Evolutionary conservation across 768 basidiomycete genomes (phyloP), one percentile per base, ranked within the genome.

Genomic region (Lyophyllum decastes): DNA sequence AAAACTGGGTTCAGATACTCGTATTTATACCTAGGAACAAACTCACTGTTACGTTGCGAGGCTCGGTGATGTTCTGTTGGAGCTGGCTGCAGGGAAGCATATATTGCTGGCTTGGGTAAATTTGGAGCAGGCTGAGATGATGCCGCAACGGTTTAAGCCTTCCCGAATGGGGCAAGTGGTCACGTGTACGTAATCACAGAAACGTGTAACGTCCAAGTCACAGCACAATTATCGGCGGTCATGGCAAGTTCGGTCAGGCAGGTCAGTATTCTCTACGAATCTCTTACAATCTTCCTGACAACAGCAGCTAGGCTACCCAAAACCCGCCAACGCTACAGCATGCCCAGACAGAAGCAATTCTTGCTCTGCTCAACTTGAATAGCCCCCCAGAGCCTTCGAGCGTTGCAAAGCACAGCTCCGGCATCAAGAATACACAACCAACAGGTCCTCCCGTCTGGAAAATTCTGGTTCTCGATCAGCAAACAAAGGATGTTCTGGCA

Each of bases 401-500:
- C 14, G 63, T 71, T 4, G 71, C 72, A 16, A 81, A 80, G 59
- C 68, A 76, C 17, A 63, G 70, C 14, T 70, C 81, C 10, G 70
- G 77, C n/a, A 68, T 77, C 57, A 88, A 86, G 63, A 70, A 78
- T 2, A 75, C 84, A 1, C 72, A 81, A 7, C 72, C 81, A 25
- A 79, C 81, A 12, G 85, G 83, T 0, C 92, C 94, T 27, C 86
- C 94, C 5, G 87, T 97, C 4, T 99, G 97, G 96, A 99, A 99
- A 73, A 88, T 98, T 14, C 77, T 99, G 10, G 89, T 99, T 1
- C 78, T 99, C 54, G 97, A 99, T 72, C 94, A 97, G 67, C 84
- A 90, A 64, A 96, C 94, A 22, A 97, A 98, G 72, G 97, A 98
- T 70, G 88, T 98, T 21, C 81, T 99, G 35, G 97, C 97, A 16